Evolutionary conservation across 202 grass and related monocot species (phyloP), one percentile per base, ranked within the genome.

Genomic region (Eragrostis tef): DNA sequence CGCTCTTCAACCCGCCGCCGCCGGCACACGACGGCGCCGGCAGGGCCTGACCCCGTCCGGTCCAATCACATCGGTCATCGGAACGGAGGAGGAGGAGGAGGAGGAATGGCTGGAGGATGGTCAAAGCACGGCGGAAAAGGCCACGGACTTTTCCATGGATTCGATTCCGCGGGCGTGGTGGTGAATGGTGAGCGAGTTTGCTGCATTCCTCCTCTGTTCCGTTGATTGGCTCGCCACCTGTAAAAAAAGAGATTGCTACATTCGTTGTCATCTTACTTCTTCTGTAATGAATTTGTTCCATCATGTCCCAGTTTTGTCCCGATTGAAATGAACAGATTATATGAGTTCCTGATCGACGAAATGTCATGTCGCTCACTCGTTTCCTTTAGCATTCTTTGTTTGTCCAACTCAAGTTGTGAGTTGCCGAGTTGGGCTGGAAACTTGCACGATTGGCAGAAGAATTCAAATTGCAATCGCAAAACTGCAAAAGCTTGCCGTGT

Each of bases 271-370:
- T 72, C 6, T 26, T 56, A 31, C 27, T 82, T 11, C 76, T 59
- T 24, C 77, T 73, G 63, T 47, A 60, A 56, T 64, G 26, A 67
- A 86, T 82, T 61, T 29, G 19, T 77, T 26, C 20, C 42, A 27
- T 53, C 71, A 11, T 69, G 42, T 50, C 83, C 15, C 74, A 90
- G 44, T 89, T 90, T 90, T 83, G 83, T 29, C 79, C 73, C 22
- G 17, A 67, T 67, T 85, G 51, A 67, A 67, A 48, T 44, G 66
- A 67, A 0, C 21, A 47, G 2, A 5, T 21, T 46, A 10, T 45
- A 9, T 0, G 8, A 22, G 2, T 26, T 68, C 26, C 74, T 68
- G 50, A 27, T 79, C 7, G 0, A 56, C 26, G 5, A 57, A 71
- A 19, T 77, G 41, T 43, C 19, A 13, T 61, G 20, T 31, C 34